phyloP scores from a whole-genome alignment of 2,329 filamentous ascomycete genomes.

The Fusarium irregulare region DNA sequence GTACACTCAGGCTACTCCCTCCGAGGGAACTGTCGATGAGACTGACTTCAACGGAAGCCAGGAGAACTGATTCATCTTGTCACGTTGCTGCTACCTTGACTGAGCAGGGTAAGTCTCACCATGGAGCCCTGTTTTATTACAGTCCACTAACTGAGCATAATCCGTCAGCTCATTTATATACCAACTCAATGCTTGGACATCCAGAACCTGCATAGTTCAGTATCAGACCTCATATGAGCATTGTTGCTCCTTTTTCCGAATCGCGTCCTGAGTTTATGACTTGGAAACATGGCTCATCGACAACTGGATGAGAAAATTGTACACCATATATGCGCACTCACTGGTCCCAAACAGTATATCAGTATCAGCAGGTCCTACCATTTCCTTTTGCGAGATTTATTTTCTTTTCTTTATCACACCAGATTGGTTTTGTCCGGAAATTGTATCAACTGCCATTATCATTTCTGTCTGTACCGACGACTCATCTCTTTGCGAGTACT shows the following conservation, averaged over 20 bases:
- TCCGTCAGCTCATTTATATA: neutral
- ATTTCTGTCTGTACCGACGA: neutral
- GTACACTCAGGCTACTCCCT: conserved; percentile 29
- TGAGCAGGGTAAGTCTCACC: conserved; percentile 5
- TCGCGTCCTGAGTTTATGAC: conserved; percentile 12
- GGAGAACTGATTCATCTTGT: conserved; percentile 6
- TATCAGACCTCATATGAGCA: conserved; percentile 4
- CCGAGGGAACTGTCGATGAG: conserved; percentile 25
- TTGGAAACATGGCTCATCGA: conserved; percentile 26
- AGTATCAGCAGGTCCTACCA: neutral
- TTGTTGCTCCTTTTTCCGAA: conserved; percentile 13
- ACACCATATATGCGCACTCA: conserved; percentile 5
- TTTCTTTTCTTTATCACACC: neutral
- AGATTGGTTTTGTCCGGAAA: neutral
- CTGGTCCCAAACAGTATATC: neutral
- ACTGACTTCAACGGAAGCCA: neutral
- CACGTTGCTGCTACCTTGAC: neutral
- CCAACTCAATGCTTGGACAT: conserved; percentile 3
- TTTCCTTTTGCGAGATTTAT: conserved; percentile 24
- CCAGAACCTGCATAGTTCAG: neutral
- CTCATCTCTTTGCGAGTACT: neutral
- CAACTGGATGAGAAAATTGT: conserved; percentile 24
- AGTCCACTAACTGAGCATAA: conserved; percentile 13
- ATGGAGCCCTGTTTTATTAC: neutral
- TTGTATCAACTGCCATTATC: neutral